Conservation (phyloP, 192 early-diverging fungal genomes). For the Rhizoclosmatium globosum region DNA sequence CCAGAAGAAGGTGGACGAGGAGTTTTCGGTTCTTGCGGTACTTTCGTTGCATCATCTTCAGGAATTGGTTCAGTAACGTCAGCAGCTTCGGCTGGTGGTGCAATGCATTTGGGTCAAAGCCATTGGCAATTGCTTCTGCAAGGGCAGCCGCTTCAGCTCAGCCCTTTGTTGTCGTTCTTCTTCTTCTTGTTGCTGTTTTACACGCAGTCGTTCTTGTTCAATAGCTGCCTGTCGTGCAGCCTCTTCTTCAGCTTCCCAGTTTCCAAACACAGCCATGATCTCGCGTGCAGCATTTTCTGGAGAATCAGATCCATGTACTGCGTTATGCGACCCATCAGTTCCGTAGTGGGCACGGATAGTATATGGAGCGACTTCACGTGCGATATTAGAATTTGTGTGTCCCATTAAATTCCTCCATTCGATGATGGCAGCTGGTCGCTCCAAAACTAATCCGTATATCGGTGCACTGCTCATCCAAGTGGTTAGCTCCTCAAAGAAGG, state of each 20-base stretch:
- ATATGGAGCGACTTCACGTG: conserved; percentile 43
- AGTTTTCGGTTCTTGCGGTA: neutral
- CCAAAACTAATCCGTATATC: conserved; percentile 52
- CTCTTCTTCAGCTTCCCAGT: neutral
- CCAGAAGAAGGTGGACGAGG: neutral
- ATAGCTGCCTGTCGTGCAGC: neutral
- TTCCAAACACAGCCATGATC: conserved; percentile 54
- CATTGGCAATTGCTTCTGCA: no score
- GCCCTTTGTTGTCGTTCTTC: no score
- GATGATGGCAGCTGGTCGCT: conserved; percentile 35
- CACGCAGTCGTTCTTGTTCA: neutral
- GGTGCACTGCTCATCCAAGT: conserved; percentile 64
- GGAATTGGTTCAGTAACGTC: no score
- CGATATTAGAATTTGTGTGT: conserved; percentile 56
- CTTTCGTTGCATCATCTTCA: neutral
- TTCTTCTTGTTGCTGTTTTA: neutral
- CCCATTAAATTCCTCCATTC: conserved; percentile 46
- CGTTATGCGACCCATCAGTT: conserved; percentile 60
- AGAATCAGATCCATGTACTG: conserved; percentile 68
- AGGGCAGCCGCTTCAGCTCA: no score
- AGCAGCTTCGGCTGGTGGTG: neutral
- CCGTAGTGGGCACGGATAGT: conserved; percentile 57
- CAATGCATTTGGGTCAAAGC: neutral
- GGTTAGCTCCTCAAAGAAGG: conserved; percentile 55
- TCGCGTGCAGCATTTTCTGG: conserved; percentile 55